A percentile compares a stretch with the other conserved stretches of the same genome.
Evolutionary conservation across 139 green algal species (phyloP).

Genomic region (Mychonastes homosphaera): DNA sequence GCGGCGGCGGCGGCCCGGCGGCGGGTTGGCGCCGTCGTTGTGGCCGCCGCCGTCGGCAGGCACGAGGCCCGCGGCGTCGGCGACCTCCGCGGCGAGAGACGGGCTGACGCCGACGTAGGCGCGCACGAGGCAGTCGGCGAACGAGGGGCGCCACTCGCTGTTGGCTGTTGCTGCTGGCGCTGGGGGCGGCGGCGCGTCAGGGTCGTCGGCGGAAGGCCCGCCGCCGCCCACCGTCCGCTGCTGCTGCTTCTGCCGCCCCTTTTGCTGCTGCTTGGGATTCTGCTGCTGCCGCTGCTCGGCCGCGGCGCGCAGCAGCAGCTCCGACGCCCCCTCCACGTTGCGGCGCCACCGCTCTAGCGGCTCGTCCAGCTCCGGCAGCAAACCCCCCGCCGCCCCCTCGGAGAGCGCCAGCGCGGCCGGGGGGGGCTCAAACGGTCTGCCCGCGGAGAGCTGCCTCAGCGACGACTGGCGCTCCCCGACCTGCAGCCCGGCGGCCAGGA

Average conservation of each 20-base stretch:
- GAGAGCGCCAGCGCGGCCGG: no score
- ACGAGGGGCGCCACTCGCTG: background rate
- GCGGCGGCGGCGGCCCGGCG: background rate
- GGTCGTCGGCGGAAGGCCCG: background rate
- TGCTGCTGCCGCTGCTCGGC: constrained; percentile 5
- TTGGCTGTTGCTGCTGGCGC: constrained; percentile 1
- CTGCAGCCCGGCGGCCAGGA: constrained; percentile 21
- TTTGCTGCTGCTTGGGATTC: background rate
- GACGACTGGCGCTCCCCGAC: constrained; percentile 56
- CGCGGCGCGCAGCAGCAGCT: constrained; percentile 26
- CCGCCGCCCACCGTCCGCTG: constrained; percentile 9
- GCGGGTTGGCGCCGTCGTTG: background rate
- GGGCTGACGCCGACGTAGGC: constrained; percentile 61
- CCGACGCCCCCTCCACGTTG: constrained; percentile 29
- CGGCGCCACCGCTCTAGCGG: constrained; percentile 26
- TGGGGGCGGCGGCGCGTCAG: background rate
- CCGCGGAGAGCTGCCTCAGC: constrained; percentile 55
- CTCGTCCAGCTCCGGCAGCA: constrained; percentile 30
- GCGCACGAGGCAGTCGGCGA: constrained; percentile 19
- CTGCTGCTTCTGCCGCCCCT: constrained; percentile 3
- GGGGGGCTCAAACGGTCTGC: constrained; percentile 47
- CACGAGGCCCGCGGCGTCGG: constrained; percentile 16
- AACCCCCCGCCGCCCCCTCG: constrained; percentile 31
- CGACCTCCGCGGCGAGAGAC: constrained; percentile 47
- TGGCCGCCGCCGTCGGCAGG: no score